Evolutionary conservation across 345 rosid species (phyloP).

Genomic region (Gossypium arboreum): DNA sequence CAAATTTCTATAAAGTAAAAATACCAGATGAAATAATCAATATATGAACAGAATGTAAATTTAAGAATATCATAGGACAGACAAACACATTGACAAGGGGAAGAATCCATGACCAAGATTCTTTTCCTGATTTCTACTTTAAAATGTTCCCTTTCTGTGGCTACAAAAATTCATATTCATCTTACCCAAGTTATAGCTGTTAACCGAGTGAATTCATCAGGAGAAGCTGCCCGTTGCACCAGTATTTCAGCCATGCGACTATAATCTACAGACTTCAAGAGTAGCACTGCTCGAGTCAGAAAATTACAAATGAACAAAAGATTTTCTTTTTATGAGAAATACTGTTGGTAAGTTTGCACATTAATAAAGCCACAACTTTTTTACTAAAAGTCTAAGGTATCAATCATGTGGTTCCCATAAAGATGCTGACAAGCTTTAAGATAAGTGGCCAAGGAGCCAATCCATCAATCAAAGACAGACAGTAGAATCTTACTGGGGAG

Average conservation of each 20-base stretch:
- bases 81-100: neutral
- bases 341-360: slow-evolving; percentile 6
- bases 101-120: neutral
- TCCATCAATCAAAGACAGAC: neutral
- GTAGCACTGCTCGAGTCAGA: slow-evolving; percentile 85
- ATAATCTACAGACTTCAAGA: slow-evolving; percentile 99
- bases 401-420: neutral
- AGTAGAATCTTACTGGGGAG: slow-evolving; percentile 83
- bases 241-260: slow-evolving; percentile 99
- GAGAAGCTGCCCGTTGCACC: slow-evolving; percentile 91
- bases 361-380: neutral
- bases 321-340: slow-evolving; percentile 28
- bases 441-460: slow-evolving; percentile 12
- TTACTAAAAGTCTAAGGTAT: neutral
- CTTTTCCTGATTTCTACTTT: neutral
- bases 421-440: slow-evolving; percentile 8
- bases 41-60: neutral
- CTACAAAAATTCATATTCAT: neutral
- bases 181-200: slow-evolving; percentile 99
- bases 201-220: slow-evolving; percentile 94
- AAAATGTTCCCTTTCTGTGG: neutral
- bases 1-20: neutral
- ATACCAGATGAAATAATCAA: neutral
- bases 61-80: neutral
- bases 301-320: slow-evolving; percentile 54